A percentile compares a stretch with the other conserved stretches of the same genome.
Evolutionary conservation across 169 alveolate genomes (phyloP).

Genomic region (Cystoisospora suis): DNA sequence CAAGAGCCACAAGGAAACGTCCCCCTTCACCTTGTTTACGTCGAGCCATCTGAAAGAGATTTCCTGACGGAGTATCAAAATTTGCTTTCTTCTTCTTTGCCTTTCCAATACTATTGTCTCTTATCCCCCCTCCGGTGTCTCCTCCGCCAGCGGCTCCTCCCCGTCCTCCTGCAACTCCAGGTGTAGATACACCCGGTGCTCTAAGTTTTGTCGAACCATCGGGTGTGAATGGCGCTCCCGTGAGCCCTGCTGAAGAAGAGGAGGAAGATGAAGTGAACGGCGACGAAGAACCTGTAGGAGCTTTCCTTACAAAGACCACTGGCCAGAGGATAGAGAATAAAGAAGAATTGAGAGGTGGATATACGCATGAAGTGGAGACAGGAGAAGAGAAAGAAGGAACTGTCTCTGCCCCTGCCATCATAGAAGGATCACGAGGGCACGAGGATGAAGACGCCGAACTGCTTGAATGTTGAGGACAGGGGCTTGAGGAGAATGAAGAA

Average conservation of each 20-base stretch:
- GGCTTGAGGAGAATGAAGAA: too few relatives aligned
- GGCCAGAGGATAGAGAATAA: slow-evolving; percentile 20
- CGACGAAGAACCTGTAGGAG: background rate
- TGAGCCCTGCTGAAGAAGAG: background rate
- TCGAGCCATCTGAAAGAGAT: background rate
- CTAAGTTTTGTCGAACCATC: background rate
- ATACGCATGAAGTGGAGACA: background rate
- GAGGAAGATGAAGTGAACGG: background rate
- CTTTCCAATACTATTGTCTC: background rate
- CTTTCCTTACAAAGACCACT: background rate
- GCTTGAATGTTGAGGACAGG: too few relatives aligned
- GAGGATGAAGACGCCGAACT: background rate
- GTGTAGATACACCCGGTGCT: background rate
- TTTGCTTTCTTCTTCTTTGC: background rate
- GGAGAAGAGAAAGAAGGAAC: background rate
- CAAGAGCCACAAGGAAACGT: background rate
- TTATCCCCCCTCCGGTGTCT: background rate
- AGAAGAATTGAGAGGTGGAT: background rate
- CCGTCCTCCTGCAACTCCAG: background rate
- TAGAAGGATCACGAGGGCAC: too few relatives aligned
- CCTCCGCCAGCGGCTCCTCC: background rate
- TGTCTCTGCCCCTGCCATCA: too few relatives aligned
- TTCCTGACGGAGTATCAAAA: background rate
- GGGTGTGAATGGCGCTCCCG: background rate
- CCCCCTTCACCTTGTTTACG: background rate